A percentile compares a stretch with the other conserved stretches of the same genome.
phyloP scores from a whole-genome alignment of 2,329 filamentous ascomycete genomes.

The Arthrocladium fulminans region DNA sequence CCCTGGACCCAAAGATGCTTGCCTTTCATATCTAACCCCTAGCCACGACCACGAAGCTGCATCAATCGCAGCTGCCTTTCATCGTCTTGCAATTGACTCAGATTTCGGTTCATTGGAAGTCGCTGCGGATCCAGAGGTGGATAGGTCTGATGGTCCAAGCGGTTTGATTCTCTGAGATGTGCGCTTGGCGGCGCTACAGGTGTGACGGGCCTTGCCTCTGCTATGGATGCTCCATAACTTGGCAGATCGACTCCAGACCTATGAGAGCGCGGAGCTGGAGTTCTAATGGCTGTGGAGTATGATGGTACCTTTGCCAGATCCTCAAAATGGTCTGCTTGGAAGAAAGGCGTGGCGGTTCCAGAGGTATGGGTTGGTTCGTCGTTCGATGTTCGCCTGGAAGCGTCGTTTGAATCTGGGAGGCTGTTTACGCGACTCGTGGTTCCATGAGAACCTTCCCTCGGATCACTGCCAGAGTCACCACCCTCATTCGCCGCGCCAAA shows the following conservation, averaged over 20 bases:
- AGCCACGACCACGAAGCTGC: constrained; percentile 29
- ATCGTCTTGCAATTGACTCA: constrained; percentile 27
- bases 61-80: constrained; percentile 33
- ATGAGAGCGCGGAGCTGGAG: constrained; percentile 49
- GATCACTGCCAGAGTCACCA: neutral
- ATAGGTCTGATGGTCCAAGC: constrained; percentile 27
- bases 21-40: neutral
- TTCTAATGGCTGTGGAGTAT: constrained; percentile 64
- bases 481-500: constrained; percentile 2
- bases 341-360: constrained; percentile 34
- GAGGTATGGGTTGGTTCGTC: constrained; percentile 38
- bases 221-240: constrained; percentile 53
- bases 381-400: constrained; percentile 40
- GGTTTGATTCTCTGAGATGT: constrained; percentile 29
- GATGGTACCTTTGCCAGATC: constrained; percentile 66
- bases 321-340: constrained; percentile 48
- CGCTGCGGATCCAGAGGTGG: constrained; percentile 21
- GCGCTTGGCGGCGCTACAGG: constrained; percentile 33
- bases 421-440: neutral
- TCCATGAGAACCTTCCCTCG: neutral
- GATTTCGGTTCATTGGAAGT: constrained; percentile 24
- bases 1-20: neutral
- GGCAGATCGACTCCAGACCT: constrained; percentile 45
- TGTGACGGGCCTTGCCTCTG: constrained; percentile 21
- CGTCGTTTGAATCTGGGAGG: constrained; percentile 12